Base-by-base conservation (phyloP, 225 moss, liverwort and hornwort species). In the Lunularia cruciata region DNA sequence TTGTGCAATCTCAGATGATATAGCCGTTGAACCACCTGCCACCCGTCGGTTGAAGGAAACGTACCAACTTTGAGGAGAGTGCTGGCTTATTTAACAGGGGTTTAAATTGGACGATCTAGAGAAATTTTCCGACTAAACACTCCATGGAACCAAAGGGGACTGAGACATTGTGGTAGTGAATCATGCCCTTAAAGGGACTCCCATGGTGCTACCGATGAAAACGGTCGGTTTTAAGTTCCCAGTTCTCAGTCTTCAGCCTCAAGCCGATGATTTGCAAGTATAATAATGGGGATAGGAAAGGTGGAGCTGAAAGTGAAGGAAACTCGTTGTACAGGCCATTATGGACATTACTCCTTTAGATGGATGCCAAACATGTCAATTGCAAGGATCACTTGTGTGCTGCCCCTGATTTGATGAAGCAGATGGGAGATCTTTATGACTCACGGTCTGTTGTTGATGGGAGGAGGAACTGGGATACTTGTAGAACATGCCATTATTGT, bases 341-440 rank as follows among this genome's bases (percentile, higher is more conserved):
- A 67, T 48, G 49, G 20, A 10, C 48, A 9, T 35, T 28, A 12
- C 39, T 13, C 37, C 33, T 67, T n/a, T 33, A 51, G 32, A 48
- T 67, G 49, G 66, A 67, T 34, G 48, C 3, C n/a, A 67, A n/a
- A 9, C 16, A 67, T 30, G 20, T 49, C 20, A 22, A 28, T 13
- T 2, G 27, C 23, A 26, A 28, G 14, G 46, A 16, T 9, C 6
- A 8, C 35, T 32, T 5, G 13, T 46, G 30, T 47, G 31, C 47
- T 31, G 31, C 47, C n/a, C 48, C 48, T 48, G 66, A 13, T 34
- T 49, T 6, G 22, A 14, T 20, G 48, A 35, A 67, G 15, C 66
- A 67, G 32, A 67, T 36, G 51, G 34, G 66, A 67, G 34, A 35
- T 48, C 0, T 47, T 28, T 9, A 32, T 47, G 33, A 65, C n/a